Base-by-base conservation (phyloP, 73 alveolate species). In the Paramecium sonneborni region DNA sequence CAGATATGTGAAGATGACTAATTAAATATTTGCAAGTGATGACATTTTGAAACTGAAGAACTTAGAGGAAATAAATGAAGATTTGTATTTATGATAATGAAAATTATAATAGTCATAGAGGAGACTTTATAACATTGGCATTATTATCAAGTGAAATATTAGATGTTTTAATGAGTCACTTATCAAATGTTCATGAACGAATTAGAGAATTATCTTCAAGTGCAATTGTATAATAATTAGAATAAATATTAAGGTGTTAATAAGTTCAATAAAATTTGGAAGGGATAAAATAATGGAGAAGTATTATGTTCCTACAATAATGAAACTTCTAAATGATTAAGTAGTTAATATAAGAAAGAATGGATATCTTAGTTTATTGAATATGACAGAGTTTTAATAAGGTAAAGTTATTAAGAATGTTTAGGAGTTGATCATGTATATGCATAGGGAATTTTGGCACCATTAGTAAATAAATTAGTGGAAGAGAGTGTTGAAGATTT, bases 181-280 rank as follows among this genome's bases (percentile, higher is more conserved):
- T 88, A 43, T 43, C 91, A 14, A 82, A 88, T 70, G 35, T 46
- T 21, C 87, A 76, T 39, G 94, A 88, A 9, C 18, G 85, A 32
- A 88, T 88, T 12, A 14, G 94, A 41, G 94, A 88, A 70, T 68
- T 88, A 9, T 76, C 94, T 18, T 88, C 94, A 46, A 88, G 94
- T 69, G 85, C 94, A 5, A 69, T 88, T 30, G 94, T 88, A 88
- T 34, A 23, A 4, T 18, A n/a, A 18, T 52, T 18, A 15, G 8
- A 37, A 20, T 41, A 9, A 6, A 70, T 24, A 56, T 21, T 24
- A n/a, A 88, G 94, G 94, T 88, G n/a, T 88, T 69, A 67, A 82
- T 88, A 18, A 69, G 91, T 39, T 37, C 76, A 43, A 26, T 88
- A 20, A 88, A 88, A 72, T 70, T 69, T 23, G 94, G 94, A 38